Percentiles rank a stretch among this genome's conserved stretches.
Conservation (phyloP, 495 filamentous ascomycete species). For the Tuber brumale region DNA sequence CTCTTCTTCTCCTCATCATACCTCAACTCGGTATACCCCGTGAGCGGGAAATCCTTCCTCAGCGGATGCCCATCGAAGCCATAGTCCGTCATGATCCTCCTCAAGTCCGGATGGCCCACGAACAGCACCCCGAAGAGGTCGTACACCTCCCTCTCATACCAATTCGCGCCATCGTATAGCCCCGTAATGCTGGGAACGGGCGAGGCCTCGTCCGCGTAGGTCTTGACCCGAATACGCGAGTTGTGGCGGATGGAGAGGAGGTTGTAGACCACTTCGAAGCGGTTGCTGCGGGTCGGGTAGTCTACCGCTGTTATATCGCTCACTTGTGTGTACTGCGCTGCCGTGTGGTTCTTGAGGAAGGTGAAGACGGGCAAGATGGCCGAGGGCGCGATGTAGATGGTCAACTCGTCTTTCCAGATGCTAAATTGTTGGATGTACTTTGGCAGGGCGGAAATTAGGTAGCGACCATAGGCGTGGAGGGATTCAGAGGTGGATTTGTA, state of each 20-base stretch:
- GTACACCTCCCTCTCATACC: slow-evolving; percentile 98
- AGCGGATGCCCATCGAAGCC: slow-evolving; percentile 97
- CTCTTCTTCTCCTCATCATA: slow-evolving; percentile 99
- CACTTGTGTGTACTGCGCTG: slow-evolving; percentile 91
- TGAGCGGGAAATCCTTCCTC: slow-evolving; percentile 96
- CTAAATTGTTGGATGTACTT: slow-evolving; percentile 99
- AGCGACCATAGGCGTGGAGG: slow-evolving; percentile 89
- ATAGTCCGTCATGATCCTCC: slow-evolving; percentile 99
- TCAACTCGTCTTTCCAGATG: slow-evolving; percentile 98
- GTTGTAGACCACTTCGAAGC: slow-evolving; percentile 99
- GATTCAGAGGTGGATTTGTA: slow-evolving; percentile 73
- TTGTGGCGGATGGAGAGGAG: slow-evolving; percentile 92
- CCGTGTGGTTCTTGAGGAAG: slow-evolving; percentile 93
- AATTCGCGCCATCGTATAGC: slow-evolving; percentile 92
- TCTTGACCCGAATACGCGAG: slow-evolving; percentile 94
- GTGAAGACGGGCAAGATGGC: slow-evolving; percentile 84
- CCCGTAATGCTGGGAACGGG: slow-evolving; percentile 81
- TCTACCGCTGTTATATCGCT: slow-evolving; percentile 90
- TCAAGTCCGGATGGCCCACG: slow-evolving; percentile 84
- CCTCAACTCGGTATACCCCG: slow-evolving; percentile 95
- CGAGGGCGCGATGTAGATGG: slow-evolving; percentile 80
- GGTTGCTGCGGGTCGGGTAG: slow-evolving; percentile 85
- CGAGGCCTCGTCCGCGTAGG: slow-evolving; percentile 94
- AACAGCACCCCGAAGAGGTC: slow-evolving; percentile 99
- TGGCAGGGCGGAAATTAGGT: slow-evolving; percentile 90